Percentiles rank a stretch among this genome's conserved stretches.
These are phyloP conservation scores for Aspergillus amoenus DNA, from an alignment of 2,329 filamentous ascomycete species.

Conservation along the genomic window DNA sequence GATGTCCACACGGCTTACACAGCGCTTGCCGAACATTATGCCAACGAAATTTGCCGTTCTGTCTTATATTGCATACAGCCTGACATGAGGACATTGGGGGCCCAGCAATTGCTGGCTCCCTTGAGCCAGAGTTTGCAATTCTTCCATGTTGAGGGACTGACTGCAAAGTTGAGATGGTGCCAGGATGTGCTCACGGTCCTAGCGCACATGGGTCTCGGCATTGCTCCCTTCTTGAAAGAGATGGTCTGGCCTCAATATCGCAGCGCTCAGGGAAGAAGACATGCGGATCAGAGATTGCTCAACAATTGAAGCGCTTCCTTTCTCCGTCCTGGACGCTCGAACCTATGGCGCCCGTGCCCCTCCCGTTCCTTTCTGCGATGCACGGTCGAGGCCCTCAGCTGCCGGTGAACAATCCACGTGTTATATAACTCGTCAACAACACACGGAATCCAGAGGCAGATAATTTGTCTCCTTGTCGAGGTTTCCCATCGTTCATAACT, in stretches of 20 bases:
- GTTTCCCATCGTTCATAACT: background rate
- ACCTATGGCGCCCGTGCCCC: background rate
- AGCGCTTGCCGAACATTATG: conserved; percentile 19
- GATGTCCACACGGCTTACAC: conserved; percentile 10
- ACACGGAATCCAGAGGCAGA: background rate
- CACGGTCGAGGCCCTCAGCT: background rate
- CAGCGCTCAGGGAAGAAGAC: conserved; percentile 8
- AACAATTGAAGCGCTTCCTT: background rate
- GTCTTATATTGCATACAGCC: conserved; percentile 20
- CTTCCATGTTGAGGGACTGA: conserved; percentile 13
- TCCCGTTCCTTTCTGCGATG: background rate
- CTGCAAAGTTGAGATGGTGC: conserved; percentile 19
- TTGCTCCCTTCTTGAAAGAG: conserved; percentile 20
- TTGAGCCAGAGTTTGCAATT: conserved; percentile 22
- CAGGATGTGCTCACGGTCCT: conserved; percentile 20
- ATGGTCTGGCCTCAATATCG: conserved; percentile 23
- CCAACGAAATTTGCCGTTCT: conserved; percentile 20
- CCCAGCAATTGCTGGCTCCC: conserved; percentile 18
- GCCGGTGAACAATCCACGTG: background rate
- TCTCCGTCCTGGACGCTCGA: background rate
- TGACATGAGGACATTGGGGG: conserved; percentile 21
- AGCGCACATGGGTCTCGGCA: conserved; percentile 16
- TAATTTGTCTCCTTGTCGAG: background rate
- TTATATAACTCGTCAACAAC: background rate
- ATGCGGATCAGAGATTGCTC: background rate